Conservation (phyloP, 345 rosid species). For the Arabidopsis suecica region DNA sequence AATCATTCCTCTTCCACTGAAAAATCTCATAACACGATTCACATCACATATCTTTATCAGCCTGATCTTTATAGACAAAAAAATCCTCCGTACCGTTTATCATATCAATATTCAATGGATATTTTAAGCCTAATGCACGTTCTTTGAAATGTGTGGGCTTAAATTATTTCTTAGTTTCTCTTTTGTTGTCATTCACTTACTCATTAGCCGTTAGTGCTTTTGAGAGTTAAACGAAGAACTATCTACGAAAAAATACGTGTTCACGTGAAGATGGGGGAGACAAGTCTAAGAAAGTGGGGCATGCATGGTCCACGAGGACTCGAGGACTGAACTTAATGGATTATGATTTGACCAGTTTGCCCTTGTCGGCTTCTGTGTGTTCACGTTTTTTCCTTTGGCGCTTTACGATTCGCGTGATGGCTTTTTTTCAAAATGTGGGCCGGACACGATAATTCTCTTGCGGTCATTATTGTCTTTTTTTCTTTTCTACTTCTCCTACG, state of each 20-base stretch:
- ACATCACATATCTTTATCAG: not conserved
- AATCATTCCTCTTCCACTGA: slow-evolving; percentile 19
- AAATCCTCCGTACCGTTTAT: not conserved
- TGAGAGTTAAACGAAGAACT: not conserved
- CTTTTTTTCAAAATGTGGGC: slow-evolving; percentile 33
- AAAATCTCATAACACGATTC: slow-evolving; percentile 7
- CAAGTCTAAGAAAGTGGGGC: slow-evolving; percentile 9
- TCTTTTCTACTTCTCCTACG: not conserved
- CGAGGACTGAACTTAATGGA: slow-evolving; percentile 19
- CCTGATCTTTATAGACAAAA: not conserved
- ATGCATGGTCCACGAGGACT: slow-evolving; percentile 24
- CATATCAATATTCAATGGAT: not conserved
- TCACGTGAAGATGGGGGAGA: slow-evolving; percentile 37
- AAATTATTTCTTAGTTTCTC: not conserved
- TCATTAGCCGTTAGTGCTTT: not conserved
- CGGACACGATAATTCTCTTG: slow-evolving; percentile 16
- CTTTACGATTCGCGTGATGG: slow-evolving; percentile 26
- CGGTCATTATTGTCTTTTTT: slow-evolving; percentile 10
- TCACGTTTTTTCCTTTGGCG: slow-evolving; percentile 32
- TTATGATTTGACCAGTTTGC: slow-evolving; percentile 21
- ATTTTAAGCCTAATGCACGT: slow-evolving; percentile 6
- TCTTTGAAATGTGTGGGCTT: not conserved
- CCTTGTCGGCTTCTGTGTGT: slow-evolving; percentile 14
- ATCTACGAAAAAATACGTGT: not conserved
- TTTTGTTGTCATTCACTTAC: not conserved